Base-by-base conservation (phyloP, 2,329 filamentous ascomycete genomes). In the Nigrospora osmanthi region DNA sequence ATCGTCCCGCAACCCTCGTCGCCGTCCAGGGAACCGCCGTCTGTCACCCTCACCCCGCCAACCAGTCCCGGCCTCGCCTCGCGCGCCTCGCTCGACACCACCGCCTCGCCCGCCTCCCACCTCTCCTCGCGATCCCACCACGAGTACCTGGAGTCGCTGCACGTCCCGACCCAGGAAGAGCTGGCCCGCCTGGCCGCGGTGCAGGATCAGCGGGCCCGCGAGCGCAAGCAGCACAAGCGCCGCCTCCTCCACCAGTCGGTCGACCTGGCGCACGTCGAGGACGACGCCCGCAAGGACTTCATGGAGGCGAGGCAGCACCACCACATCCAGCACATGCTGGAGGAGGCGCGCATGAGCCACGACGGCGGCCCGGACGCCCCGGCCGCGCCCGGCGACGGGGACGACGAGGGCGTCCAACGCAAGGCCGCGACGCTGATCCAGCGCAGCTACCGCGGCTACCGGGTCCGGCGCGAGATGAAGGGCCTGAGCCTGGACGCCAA, bases 371-470 rank as follows among this genome's bases (percentile, higher is more conserved):
- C 5, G 23, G 3, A n/a, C 13, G 32, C 28, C 32, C 2, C 9
- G 23, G 23, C 23, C 5, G 5, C 23, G 5, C 23, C 5, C 5
- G 23, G 23, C 23, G 23, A 28, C 23, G 23, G 23, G 6, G 23
- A 28, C 23, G 9, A 28, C 23, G 23, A 51, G 19, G 38, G 51
- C 19, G 39, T 59, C 9, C 54, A 52, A 28, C 58, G 64, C 23
- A 65, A 69, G 41, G 80, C 80, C 3, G 79, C 78, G 4, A 68
- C 66, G 17, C 56, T 79, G 23, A 83, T 83, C 39, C 80, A 88
- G 68, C 80, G 83, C 52, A 85, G 82, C 23, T 94, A 89, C 60
- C 76, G 89, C 32, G 87, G 88, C 6, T 87, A 94, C 62, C 76
- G 85, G 44, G 75, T 79, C 40, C 76, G 88, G 37, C 70, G 88